phyloP scores from a whole-genome alignment of 2,329 filamentous ascomycete species.

The Pseudodiploospora longispora region DNA sequence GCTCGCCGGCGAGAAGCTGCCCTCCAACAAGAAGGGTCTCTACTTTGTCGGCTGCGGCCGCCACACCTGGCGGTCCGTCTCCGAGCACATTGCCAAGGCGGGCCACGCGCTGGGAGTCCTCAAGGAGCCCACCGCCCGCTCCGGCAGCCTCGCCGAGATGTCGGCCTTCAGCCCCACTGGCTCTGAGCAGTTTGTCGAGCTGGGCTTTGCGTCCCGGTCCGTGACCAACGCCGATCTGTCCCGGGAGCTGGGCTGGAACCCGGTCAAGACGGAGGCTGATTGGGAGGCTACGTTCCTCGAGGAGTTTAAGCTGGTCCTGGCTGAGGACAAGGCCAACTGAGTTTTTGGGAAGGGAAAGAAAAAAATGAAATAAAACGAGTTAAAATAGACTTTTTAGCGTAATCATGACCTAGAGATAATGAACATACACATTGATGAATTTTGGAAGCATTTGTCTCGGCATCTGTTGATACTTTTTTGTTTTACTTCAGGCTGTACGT shows the following conservation, averaged over 20 bases:
- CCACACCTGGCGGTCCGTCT: constrained; percentile 31
- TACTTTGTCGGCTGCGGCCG: constrained; percentile 34
- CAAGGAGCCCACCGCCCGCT: constrained; percentile 17
- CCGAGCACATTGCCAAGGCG: constrained; percentile 25
- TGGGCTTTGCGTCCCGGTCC: constrained; percentile 21
- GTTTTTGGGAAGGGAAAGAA: no score
- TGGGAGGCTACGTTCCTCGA: constrained; percentile 16
- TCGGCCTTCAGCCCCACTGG: constrained; percentile 12
- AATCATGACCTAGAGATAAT: no score
- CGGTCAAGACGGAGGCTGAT: constrained; percentile 19
- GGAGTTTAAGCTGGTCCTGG: constrained; percentile 12
- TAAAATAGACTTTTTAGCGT: no score
- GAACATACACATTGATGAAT: no score
- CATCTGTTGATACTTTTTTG: no score
- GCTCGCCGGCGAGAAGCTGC: constrained; percentile 23
- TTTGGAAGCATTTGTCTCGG: no score
- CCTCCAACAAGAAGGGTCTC: constrained; percentile 28
- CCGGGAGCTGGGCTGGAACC: constrained; percentile 23
- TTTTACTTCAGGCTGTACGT: no score
- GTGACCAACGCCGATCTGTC: constrained; percentile 18
- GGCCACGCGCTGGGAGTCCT: constrained; percentile 23
- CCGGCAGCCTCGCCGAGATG: constrained; percentile 21
- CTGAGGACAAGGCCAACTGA: background rate
- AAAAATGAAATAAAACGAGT: no score
- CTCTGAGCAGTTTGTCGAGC: constrained; percentile 18